Evolutionary conservation across 345 rosid species (phyloP).

Genomic region (Arabis alpina): DNA sequence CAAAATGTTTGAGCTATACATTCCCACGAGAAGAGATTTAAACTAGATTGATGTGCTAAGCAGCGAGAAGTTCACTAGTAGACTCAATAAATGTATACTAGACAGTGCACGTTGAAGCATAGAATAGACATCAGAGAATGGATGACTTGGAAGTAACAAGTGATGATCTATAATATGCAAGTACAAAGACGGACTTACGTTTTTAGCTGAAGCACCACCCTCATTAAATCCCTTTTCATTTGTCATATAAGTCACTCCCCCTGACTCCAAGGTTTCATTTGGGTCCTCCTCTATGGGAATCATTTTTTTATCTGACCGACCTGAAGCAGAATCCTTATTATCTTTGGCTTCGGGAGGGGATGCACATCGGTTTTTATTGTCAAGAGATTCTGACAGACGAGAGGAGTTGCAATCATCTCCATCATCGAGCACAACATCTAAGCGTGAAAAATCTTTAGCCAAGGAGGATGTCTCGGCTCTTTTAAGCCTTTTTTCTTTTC

Average conservation of each 20-base stretch:
- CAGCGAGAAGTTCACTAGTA: slow-evolving; percentile 12
- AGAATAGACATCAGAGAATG: slow-evolving; percentile 13
- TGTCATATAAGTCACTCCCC: slow-evolving; percentile 49
- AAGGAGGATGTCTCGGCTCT: slow-evolving; percentile 62
- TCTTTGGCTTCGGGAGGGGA: slow-evolving; percentile 56
- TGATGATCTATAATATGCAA: slow-evolving; percentile 14
- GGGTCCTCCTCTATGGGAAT: slow-evolving; percentile 32
- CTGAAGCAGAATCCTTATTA: slow-evolving; percentile 47
- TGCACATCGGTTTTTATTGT: slow-evolving; percentile 41
- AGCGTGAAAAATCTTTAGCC: slow-evolving; percentile 66
- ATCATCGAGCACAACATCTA: slow-evolving; percentile 72
- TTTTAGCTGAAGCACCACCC: slow-evolving; percentile 35
- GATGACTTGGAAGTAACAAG: background rate
- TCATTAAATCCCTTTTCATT: slow-evolving; percentile 38
- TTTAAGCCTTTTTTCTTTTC: slow-evolving; percentile 74
- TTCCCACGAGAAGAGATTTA: slow-evolving; percentile 17
- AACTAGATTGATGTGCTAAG: slow-evolving; percentile 20
- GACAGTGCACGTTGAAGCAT: slow-evolving; percentile 24
- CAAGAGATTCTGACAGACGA: slow-evolving; percentile 45
- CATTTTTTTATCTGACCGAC: slow-evolving; percentile 33
- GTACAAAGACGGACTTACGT: slow-evolving; percentile 48
- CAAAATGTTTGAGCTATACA: slow-evolving; percentile 10
- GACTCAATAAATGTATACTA: slow-evolving; percentile 1
- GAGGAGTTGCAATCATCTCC: slow-evolving; percentile 46
- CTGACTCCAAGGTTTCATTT: slow-evolving; percentile 46